Evolutionary conservation across 352 stramenopile genomes (phyloP), one percentile per base, ranked within the genome.

Genomic region (Globisporangium paddicum): DNA sequence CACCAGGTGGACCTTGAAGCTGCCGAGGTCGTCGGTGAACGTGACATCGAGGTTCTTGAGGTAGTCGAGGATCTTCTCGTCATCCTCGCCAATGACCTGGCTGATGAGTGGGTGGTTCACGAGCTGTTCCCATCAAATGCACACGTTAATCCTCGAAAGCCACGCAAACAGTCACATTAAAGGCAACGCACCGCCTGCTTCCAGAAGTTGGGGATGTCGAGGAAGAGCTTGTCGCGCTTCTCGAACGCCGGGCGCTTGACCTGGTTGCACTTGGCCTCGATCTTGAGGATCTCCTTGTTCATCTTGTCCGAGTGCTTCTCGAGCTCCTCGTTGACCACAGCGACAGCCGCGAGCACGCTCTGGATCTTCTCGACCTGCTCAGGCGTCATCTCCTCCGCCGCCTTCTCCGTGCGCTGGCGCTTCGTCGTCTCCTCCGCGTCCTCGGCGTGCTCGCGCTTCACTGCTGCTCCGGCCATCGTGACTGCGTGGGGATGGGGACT

Each of bases 181-280:
- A 21, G 14, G 30, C 28, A 44, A 77, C 77, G 61, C 61, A 91
- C 79, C 65, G 72, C 69, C 63, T 90, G 68, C 68, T 90, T 90
- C 83, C 83, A 93, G 67, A 93, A 90, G 54, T 63, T 49, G 5
- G 83, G 80, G 49, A 93, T 89, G 16, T 84, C 73, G 19, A 53
- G 54, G 49, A 93, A 60, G 41, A 89, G 66, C 60, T 87, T 79
- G 63, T 64, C 60, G 59, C 83, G 83, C 72, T 90, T 89, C 52
- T 75, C 72, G 63, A 81, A 86, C 38, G 77, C 66, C 9, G 80
- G 77, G 42, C 73, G 75, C 73, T 90, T 90, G 56, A 67, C 69
- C 40, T 57, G 68, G 66, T 90, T 90, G 75, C 82, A 87, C 66
- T 89, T 89, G 73, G 66, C 80, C 67, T 93, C 83, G 46, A 93